A percentile compares a stretch with the other conserved stretches of the same genome.
phyloP scores from a whole-genome alignment of 164 flowering plant species.

The Euptelea pleiosperma region DNA sequence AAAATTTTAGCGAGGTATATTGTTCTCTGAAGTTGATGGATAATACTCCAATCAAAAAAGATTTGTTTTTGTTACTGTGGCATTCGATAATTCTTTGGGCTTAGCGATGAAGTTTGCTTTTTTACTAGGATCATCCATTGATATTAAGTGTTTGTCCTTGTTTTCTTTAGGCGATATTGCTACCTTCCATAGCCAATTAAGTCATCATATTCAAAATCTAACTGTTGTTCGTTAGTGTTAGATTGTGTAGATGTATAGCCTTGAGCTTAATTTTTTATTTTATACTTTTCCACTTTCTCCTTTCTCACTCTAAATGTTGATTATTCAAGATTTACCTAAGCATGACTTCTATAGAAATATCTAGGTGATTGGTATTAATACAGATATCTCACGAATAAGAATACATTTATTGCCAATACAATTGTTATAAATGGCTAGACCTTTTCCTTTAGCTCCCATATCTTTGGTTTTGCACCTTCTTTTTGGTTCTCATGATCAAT shows the following conservation, averaged over 20 bases:
- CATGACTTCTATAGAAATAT: neutral
- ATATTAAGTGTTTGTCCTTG: neutral
- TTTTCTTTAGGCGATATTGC: neutral
- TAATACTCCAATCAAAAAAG: no score
- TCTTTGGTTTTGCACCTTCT: neutral
- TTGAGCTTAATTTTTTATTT: neutral
- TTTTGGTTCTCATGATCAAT: neutral
- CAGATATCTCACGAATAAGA: neutral
- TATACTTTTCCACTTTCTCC: neutral
- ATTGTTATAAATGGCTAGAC: neutral
- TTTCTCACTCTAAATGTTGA: neutral
- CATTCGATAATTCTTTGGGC: neutral
- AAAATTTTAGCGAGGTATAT: neutral
- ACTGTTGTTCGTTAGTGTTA: neutral
- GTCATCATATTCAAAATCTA: neutral
- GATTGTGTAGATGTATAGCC: neutral
- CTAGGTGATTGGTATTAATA: neutral
- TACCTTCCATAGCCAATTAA: neutral
- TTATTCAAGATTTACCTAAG: neutral
- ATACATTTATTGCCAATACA: neutral
- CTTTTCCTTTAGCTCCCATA: neutral
- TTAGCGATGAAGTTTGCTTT: neutral
- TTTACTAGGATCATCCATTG: neutral
- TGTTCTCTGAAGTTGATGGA: no score
- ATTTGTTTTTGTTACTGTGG: neutral